Percentiles rank a stretch among this genome's conserved stretches.
Evolutionary conservation across 768 basidiomycete genomes (phyloP).

Genomic region (Clitopilus hobsonii): DNA sequence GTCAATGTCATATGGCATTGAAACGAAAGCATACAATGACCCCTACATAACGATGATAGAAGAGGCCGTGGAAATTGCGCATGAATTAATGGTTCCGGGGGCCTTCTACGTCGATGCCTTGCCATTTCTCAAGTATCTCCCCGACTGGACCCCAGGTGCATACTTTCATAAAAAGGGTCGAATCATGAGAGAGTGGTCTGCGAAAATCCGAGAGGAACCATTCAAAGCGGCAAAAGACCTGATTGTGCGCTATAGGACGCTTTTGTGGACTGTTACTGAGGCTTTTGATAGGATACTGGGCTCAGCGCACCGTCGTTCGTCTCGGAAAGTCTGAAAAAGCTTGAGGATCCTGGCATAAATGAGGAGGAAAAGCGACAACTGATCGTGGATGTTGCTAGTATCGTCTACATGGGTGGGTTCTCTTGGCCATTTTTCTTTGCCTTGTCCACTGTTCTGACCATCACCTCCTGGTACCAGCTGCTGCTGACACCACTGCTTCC

Average conservation of each 20-base stretch:
- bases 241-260: not conserved
- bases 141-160: not conserved
- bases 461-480: not conserved
- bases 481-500: constrained; percentile 16
- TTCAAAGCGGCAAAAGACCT: not conserved
- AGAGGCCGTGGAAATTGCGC: not conserved
- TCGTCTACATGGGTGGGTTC: not conserved
- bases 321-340: not conserved
- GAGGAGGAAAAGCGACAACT: not conserved
- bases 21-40: not conserved
- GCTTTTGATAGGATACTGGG: not conserved
- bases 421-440: not conserved
- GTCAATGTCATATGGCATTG: not conserved
- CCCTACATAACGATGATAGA: not conserved
- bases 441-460: not conserved
- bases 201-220: not conserved
- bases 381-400: not conserved
- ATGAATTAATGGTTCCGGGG: not conserved
- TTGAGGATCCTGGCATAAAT: not conserved
- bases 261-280: not conserved
- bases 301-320: not conserved
- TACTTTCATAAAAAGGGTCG: not conserved
- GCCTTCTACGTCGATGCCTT: not conserved
- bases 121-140: not conserved
- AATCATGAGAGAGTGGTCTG: not conserved